Percentiles rank a stretch among this genome's conserved stretches.
Conservation (phyloP, 2,329 filamentous ascomycete species). For the Pseudocercospora macadamiae region DNA sequence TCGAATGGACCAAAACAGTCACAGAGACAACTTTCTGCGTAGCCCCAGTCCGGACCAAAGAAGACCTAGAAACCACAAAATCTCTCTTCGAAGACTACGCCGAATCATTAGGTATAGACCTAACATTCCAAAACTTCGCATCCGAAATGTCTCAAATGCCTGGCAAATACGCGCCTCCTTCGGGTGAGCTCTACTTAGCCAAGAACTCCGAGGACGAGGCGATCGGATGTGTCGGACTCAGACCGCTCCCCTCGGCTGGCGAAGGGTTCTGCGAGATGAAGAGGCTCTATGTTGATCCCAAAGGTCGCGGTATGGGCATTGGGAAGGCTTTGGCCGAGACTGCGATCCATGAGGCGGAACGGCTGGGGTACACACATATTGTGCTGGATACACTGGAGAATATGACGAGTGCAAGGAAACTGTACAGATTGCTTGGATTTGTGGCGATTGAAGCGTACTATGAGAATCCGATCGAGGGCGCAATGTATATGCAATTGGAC, state of each 20-base stretch:
- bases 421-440: constrained; percentile 59
- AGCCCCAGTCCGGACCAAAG: constrained; percentile 42
- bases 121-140: constrained; percentile 60
- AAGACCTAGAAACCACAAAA: constrained; percentile 45
- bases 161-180: constrained; percentile 54
- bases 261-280: constrained; percentile 55
- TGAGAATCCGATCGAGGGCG: constrained; percentile 57
- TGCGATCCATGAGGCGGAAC: constrained; percentile 50
- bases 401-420: constrained; percentile 54
- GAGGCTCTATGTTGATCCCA: constrained; percentile 56
- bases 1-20: background rate
- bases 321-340: constrained; percentile 52
- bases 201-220: constrained; percentile 31
- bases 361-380: constrained; percentile 56
- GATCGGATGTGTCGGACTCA: constrained; percentile 57
- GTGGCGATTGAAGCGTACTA: constrained; percentile 58
- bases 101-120: constrained; percentile 54
- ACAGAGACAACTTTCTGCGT: constrained; percentile 33
- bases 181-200: constrained; percentile 56
- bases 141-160: constrained; percentile 57
- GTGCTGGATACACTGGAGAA: constrained; percentile 58
- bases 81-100: constrained; percentile 46
- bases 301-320: constrained; percentile 53
- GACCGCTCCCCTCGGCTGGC: constrained; percentile 38
- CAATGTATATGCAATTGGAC: constrained; percentile 51